Conservation (phyloP, 1,139 yeast species). For the Debaryomycetaceae sp. region DNA sequence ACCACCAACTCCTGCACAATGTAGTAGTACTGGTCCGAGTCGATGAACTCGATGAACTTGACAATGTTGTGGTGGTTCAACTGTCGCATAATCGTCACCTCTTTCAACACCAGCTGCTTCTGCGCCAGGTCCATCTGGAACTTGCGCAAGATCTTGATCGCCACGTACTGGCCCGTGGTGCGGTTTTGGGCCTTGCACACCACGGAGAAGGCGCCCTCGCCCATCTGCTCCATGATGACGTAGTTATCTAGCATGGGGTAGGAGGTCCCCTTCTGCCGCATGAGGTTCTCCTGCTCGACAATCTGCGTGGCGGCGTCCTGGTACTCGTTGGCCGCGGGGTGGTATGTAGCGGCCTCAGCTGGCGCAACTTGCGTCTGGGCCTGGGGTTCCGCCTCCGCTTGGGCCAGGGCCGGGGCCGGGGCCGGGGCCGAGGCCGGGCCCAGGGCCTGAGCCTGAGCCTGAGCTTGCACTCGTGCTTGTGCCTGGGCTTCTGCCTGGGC, state of each 20-base stretch:
- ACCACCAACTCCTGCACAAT: slow-evolving; percentile 49
- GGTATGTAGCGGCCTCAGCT: not conserved
- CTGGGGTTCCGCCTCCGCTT: too few relatives aligned
- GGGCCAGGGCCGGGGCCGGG: too few relatives aligned
- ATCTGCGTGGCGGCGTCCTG: slow-evolving; percentile 54
- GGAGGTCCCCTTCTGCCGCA: slow-evolving; percentile 28
- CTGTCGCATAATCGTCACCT: slow-evolving; percentile 56
- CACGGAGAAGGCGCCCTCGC: slow-evolving; percentile 93
- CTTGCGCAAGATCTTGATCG: slow-evolving; percentile 56
- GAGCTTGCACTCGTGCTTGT: too few relatives aligned
- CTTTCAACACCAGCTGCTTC: slow-evolving; percentile 51
- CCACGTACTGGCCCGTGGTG: slow-evolving; percentile 53
- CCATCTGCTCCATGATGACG: slow-evolving; percentile 60
- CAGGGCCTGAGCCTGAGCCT: too few relatives aligned
- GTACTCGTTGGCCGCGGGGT: too few relatives aligned
- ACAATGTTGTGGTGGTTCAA: slow-evolving; percentile 49
- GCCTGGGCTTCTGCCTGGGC: too few relatives aligned
- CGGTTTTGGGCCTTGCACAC: slow-evolving; percentile 68
- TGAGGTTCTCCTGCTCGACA: slow-evolving; percentile 56
- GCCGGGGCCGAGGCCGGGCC: too few relatives aligned
- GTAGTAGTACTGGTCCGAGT: slow-evolving; percentile 45
- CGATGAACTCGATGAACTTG: slow-evolving; percentile 44
- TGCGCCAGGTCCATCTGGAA: slow-evolving; percentile 52
- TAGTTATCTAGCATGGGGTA: slow-evolving; percentile 49
- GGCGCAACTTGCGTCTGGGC: too few relatives aligned